Evolutionary conservation across 2,329 filamentous ascomycete species (phyloP), one percentile per base, ranked within the genome.

Genomic region (Fusarium lyarnte): DNA sequence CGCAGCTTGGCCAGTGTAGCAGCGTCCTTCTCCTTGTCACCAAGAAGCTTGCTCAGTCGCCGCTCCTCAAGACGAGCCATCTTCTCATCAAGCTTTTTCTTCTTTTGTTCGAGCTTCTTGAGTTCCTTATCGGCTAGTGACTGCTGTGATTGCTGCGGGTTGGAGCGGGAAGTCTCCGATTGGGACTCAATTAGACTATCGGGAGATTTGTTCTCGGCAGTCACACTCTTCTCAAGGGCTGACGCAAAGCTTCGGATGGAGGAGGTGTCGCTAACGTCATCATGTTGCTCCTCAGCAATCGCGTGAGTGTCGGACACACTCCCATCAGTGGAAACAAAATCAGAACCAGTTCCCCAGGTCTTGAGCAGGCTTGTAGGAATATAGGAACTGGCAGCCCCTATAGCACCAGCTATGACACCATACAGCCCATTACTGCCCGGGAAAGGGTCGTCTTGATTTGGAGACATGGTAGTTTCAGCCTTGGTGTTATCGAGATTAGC

Each of bases 81-180:
- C 75, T 91, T 91, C 25, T 90, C 87, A 43, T 92, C 88, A 0
- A 93, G 83, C 74, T 91, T 90, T 52, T 83, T 85, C 13, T 88
- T 88, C 63, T 88, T 88, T 21, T 89, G 85, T 51, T 89, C 84
- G 13, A 93, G 85, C 76, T 91, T 92, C 65, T 84, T 83, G 7
- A 94, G 85, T 73, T 93, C 90, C 75, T 90, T 91, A 33, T 92
- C 90, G 72, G 77, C 51, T 59, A 79, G 42, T 72, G 78, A 63
- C 71, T 77, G 68, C 64, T 65, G 43, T 72, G 78, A 63, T 70
- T 77, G 68, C 65, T 65, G 43, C 23, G 35, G 62, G 12, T 74
- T 78, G 14, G 63, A 78, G 42, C 74, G 78, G 6, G 85, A 84
- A 5, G 84, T 84, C 38, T 84, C 82, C 3, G 84, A 86, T 25